Base-by-base conservation (phyloP, 169 alveolate species). In the Cryptosporidium viatorum region DNA sequence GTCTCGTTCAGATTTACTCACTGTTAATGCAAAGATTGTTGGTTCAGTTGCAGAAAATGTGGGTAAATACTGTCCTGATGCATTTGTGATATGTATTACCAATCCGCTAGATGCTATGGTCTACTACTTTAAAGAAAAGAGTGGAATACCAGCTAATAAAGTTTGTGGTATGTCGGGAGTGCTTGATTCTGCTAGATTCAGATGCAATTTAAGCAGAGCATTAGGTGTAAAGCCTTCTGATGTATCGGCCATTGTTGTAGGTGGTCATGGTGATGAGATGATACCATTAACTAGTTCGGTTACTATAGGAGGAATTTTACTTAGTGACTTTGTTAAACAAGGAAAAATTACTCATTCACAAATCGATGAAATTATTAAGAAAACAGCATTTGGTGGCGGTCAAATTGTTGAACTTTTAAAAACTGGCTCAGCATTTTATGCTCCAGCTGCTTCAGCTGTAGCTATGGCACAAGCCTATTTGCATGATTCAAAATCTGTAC, bases 201-300 rank as follows among this genome's bases (percentile, higher is more conserved):
- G 93, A 85, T 86, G 93, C 65, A 86, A 93, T 85, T 68, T 95
- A 31, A 92, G 96, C 50, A 92, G 92, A 60, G 94, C 91, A 69
- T 74, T 95, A 45, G 86, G 71, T 21, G 96, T 94, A 21, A 91
- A 94, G 91, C 95, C 96, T 23, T 91, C 86, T 60, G 92, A 93
- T 68, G 93, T 95, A 14, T 94, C 93, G 67, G 97, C 95, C 8
- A 84, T 91, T 23, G 91, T 94, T 33, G 92, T 95, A 29, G 97
- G 97, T 41, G 97, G 96, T 1, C 97, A 95, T 91, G 97, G 97
- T 23, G 97, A 95, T 92, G 75, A 92, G 41, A 95, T 94, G 97
- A 86, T 95, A 18, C 97, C 97, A 33, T 65, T 95, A 41, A 92
- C 87, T 18, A 91, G 94, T 70, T 93, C 91, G 33, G 84, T 85